Conservation (phyloP, 345 rosid genomes). For the Populus simonii region DNA sequence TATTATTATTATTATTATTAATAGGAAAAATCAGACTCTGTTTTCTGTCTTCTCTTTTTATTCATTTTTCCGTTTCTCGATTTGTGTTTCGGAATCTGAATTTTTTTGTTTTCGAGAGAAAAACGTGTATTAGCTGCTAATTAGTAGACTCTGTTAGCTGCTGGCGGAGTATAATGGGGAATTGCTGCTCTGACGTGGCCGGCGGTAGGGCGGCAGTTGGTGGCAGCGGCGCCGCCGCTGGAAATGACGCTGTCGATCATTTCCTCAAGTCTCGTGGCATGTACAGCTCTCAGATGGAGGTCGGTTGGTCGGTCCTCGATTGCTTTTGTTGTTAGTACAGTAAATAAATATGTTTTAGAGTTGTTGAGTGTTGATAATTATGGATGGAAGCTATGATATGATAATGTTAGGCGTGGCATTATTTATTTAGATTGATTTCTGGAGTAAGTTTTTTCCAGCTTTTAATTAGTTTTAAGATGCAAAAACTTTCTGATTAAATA, state of each 20-base stretch:
- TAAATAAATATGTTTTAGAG: not conserved
- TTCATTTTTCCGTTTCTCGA: not conserved
- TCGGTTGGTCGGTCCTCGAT: constrained; percentile 27
- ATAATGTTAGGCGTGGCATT: not conserved
- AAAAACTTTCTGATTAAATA: not conserved
- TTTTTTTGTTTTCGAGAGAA: not conserved
- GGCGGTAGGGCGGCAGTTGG: constrained; percentile 60
- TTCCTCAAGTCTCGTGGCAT: constrained; percentile 68
- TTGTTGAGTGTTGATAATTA: not conserved
- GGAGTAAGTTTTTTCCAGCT: not conserved
- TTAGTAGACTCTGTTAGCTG: not conserved
- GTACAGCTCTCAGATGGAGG: constrained; percentile 88
- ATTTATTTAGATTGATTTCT: not conserved
- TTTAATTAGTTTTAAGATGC: not conserved
- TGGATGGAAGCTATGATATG: not conserved
- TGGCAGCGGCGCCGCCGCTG: constrained; percentile 43
- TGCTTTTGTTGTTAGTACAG: not conserved
- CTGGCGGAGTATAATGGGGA: constrained; percentile 50
- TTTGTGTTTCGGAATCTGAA: not conserved
- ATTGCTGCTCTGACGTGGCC: constrained; percentile 72
- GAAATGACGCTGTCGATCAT: constrained; percentile 68
- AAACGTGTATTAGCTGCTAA: not conserved
- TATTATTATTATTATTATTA: not conserved
- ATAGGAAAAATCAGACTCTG: not conserved
- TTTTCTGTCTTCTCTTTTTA: not conserved